phyloP scores from a whole-genome alignment of 352 stramenopile species.

The Globisporangium irregulare region DNA sequence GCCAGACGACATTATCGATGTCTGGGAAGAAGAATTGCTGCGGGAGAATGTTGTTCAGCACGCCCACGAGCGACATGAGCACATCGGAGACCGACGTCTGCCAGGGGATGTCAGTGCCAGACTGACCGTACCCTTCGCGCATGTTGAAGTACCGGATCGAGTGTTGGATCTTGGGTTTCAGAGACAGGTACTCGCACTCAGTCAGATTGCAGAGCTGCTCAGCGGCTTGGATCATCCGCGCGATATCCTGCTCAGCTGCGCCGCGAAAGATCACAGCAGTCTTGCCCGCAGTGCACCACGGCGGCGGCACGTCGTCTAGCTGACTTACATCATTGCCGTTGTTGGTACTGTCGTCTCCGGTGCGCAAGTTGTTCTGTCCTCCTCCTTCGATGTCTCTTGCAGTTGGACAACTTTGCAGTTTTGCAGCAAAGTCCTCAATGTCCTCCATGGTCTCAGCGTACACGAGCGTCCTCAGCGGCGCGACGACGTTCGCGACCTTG shows the following conservation, averaged over 20 bases:
- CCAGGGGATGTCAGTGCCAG: slow-evolving; percentile 32
- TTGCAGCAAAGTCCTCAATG: slow-evolving; percentile 36
- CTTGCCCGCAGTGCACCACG: slow-evolving; percentile 42
- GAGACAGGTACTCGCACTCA: slow-evolving; percentile 45
- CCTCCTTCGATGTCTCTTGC: background rate
- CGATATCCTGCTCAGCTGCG: slow-evolving; percentile 42
- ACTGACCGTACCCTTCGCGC: slow-evolving; percentile 50
- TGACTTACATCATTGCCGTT: background rate
- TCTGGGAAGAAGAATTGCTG: slow-evolving; percentile 39
- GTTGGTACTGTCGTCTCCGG: background rate
- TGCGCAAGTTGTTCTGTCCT: background rate
- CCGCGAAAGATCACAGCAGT: slow-evolving; percentile 56
- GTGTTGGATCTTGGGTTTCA: slow-evolving; percentile 56
- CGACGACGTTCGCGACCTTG: slow-evolving; percentile 45
- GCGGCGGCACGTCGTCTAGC: slow-evolving; percentile 6
- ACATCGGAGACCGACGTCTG: slow-evolving; percentile 49
- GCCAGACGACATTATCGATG: slow-evolving; percentile 25
- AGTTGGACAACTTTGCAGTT: slow-evolving; percentile 30
- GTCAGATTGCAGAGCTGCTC: slow-evolving; percentile 39
- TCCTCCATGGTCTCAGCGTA: slow-evolving; percentile 49
- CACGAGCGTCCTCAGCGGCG: slow-evolving; percentile 47
- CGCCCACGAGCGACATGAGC: slow-evolving; percentile 44
- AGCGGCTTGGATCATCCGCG: slow-evolving; percentile 33
- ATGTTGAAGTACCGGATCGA: slow-evolving; percentile 60
- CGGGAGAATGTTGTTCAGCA: slow-evolving; percentile 55